Conservation (phyloP, 2,329 filamentous ascomycete species). For the Trichoderma koningii region DNA sequence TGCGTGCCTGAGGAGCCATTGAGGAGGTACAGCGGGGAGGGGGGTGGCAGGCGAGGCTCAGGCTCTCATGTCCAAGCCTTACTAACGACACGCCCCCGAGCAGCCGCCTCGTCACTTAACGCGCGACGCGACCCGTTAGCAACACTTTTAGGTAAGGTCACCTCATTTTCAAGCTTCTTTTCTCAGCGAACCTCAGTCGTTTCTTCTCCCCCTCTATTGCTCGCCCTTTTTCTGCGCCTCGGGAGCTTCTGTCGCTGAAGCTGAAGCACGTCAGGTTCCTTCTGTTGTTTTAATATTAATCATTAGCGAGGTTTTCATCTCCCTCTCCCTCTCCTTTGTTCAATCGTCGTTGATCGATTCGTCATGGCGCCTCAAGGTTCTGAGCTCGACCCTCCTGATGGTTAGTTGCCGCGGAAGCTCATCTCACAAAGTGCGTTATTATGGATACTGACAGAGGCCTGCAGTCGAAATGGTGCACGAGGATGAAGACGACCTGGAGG, state of each 20-base stretch:
- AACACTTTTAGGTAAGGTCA: background rate
- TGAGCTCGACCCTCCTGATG: slow-evolving; percentile 42
- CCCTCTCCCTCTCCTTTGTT: background rate
- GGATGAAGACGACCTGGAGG: slow-evolving; percentile 71
- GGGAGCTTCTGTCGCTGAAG: background rate
- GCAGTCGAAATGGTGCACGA: slow-evolving; percentile 55
- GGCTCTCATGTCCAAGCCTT: background rate
- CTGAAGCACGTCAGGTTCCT: background rate
- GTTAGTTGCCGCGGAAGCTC: slow-evolving; percentile 33
- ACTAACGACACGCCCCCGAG: slow-evolving; percentile 19
- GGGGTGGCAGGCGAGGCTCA: slow-evolving; percentile 21
- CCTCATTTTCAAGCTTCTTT: slow-evolving; percentile 37
- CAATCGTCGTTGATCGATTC: background rate
- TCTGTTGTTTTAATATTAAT: background rate
- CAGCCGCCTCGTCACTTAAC: slow-evolving; percentile 39
- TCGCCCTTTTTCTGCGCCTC: background rate
- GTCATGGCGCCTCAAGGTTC: slow-evolving; percentile 43
- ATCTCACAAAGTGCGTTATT: background rate
- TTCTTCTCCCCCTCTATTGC: background rate
- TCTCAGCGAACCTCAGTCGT: background rate
- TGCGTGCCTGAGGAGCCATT: no score
- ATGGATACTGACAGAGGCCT: background rate
- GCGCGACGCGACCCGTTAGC: slow-evolving; percentile 42
- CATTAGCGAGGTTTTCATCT: background rate
- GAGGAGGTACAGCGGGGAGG: slow-evolving; percentile 17